These are phyloP conservation scores for Xerocomus spinulosus DNA, from an alignment of 768 basidiomycete genomes.

Conservation along the genomic window DNA sequence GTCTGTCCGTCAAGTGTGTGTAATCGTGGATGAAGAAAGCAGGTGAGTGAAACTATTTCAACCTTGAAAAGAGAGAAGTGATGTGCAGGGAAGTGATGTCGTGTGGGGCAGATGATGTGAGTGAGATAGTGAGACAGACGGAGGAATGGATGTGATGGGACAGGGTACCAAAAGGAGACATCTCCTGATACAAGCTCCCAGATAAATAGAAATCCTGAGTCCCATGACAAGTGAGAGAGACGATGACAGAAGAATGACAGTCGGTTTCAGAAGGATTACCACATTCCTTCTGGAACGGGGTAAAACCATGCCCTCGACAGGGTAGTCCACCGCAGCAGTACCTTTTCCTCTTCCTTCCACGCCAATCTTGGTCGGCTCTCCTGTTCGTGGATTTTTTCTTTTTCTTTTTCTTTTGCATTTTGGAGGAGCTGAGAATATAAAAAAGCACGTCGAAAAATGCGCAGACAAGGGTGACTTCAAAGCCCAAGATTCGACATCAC, in stretches of 20 bases:
- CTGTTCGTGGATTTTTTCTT: not conserved
- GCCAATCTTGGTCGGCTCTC: constrained; percentile 4
- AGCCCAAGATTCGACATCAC: constrained; percentile 75
- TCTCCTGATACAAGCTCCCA: constrained; percentile 29
- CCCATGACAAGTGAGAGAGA: constrained; percentile 25
- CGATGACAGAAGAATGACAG: constrained; percentile 12
- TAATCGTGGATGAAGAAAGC: constrained; percentile 9
- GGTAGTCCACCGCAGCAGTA: constrained; percentile 15
- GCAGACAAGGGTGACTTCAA: constrained; percentile 28
- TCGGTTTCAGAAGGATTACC: constrained; percentile 17
- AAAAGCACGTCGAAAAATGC: constrained; percentile 4
- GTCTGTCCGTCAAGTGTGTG: constrained; percentile 23
- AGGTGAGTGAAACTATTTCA: constrained; percentile 12
- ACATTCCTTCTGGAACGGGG: constrained; percentile 17
- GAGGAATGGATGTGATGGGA: constrained; percentile 23
- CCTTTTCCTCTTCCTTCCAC: constrained; percentile 6
- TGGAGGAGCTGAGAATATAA: constrained; percentile 8
- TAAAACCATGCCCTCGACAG: constrained; percentile 20
- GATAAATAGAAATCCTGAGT: constrained; percentile 34
- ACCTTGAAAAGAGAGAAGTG: constrained; percentile 14
- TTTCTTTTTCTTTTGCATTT: constrained; percentile 4
- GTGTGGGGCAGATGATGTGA: constrained; percentile 25
- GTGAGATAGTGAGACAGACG: constrained; percentile 17
- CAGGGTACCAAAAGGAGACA: constrained; percentile 22
- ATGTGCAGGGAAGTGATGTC: constrained; percentile 27